Evolutionary conservation across 108 stramenopile species (phyloP).

Genomic region (Craspedostauros australis): DNA sequence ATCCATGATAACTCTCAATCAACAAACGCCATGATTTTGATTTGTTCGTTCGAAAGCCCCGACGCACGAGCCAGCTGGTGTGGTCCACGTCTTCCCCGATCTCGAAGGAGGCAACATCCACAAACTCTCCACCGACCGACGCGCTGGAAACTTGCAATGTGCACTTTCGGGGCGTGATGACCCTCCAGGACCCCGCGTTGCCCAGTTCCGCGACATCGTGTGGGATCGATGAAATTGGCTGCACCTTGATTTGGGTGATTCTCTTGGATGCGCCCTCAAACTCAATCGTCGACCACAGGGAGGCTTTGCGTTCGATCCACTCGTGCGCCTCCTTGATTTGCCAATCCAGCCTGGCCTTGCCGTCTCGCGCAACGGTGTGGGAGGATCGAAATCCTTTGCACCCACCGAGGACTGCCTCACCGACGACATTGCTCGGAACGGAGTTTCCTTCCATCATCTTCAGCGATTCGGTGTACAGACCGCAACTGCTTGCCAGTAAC

Average conservation of each 20-base stretch:
- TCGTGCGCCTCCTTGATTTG: conserved; percentile 6
- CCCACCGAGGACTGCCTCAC: conserved; percentile 41
- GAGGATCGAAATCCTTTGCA: conserved; percentile 27
- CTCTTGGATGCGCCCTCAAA: conserved; percentile 35
- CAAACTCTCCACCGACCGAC: conserved; percentile 49
- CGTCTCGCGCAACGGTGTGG: conserved; percentile 16
- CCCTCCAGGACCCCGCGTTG: conserved; percentile 3
- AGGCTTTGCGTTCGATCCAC: neutral
- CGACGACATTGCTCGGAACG: conserved; percentile 24
- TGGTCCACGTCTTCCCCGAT: neutral
- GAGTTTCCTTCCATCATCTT: conserved; percentile 39
- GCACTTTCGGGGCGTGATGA: conserved; percentile 30
- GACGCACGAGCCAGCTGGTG: conserved; percentile 22
- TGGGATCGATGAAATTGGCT: conserved; percentile 15
- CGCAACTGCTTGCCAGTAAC: conserved; percentile 27
- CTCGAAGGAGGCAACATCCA: conserved; percentile 30
- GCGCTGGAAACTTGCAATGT: conserved; percentile 40
- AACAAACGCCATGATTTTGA: conserved; percentile 52
- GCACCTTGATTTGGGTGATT: conserved; percentile 26
- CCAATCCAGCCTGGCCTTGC: conserved; percentile 33
- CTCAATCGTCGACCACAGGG: conserved; percentile 45
- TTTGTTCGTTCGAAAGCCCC: conserved; percentile 38
- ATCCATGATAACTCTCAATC: conserved; percentile 1
- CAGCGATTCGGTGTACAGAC: conserved; percentile 38
- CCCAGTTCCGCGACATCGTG: conserved; percentile 8